phyloP scores from a whole-genome alignment of 371 early-diverging fungal genomes.

The Mucor velutinosus region DNA sequence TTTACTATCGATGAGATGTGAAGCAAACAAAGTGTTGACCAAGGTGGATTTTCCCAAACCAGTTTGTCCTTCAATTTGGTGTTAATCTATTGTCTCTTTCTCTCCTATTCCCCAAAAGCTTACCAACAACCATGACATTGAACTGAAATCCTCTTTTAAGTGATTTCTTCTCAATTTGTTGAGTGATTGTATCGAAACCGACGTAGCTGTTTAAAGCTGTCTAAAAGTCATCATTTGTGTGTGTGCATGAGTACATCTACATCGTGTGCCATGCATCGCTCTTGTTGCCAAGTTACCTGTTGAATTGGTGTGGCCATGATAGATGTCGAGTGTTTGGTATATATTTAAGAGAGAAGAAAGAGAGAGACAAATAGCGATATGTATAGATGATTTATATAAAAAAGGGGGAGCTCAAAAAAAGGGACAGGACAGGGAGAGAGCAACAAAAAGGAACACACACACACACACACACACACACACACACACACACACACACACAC shows the following conservation, averaged over 20 bases:
- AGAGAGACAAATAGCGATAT: background rate
- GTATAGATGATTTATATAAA: background rate
- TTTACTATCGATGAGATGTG: conserved; percentile 85
- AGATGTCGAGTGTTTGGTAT: background rate
- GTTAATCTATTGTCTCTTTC: background rate
- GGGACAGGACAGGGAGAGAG: background rate
- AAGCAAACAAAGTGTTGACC: conserved; percentile 93
- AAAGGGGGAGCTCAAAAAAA: conserved; percentile 2
- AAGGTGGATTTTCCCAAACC: conserved; percentile 99
- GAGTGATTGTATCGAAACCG: conserved; percentile 94
- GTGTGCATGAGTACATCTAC: background rate
- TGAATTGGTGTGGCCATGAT: background rate
- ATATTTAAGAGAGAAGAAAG: background rate
- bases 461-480: background rate
- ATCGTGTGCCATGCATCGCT: background rate
- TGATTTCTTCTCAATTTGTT: conserved; percentile 91
- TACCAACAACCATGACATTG: conserved; percentile 94
- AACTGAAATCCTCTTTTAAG: conserved; percentile 93
- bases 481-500: background rate
- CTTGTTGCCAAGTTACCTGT: background rate
- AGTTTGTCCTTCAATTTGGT: conserved; percentile 77
- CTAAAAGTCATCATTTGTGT: conserved; percentile 21
- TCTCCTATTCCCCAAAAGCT: conserved; percentile 1
- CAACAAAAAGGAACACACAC: background rate
- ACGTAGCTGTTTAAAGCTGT: conserved; percentile 72